phyloP scores from a whole-genome alignment of 1,284 basidiomycete genomes.

The Ganoderma lingzhi region DNA sequence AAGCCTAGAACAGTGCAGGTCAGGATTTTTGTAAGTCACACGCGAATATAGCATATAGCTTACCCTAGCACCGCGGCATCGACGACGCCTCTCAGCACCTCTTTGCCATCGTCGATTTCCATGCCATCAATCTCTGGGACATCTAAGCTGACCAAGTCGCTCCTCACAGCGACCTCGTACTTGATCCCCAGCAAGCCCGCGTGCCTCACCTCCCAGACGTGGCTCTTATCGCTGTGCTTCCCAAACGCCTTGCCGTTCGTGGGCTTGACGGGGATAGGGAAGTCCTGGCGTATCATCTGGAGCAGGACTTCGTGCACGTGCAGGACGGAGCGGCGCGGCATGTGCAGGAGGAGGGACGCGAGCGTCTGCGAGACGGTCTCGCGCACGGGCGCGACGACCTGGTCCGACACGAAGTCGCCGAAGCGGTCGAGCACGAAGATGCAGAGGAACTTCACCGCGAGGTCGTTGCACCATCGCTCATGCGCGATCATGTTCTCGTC shows the following conservation, averaged over 20 bases:
- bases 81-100: conserved; percentile 80
- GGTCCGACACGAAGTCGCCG: conserved; percentile 97
- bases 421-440: conserved; percentile 97
- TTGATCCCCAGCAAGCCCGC: conserved; percentile 97
- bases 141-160: conserved; percentile 74
- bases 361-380: conserved; percentile 97
- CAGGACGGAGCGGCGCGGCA: conserved; percentile 79
- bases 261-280: conserved; percentile 53
- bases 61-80: conserved; percentile 90
- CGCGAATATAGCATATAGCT: conserved; percentile 36
- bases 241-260: conserved; percentile 44
- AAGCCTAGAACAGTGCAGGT: conserved; percentile 58
- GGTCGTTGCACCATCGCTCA: conserved; percentile 88
- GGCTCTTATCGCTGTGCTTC: conserved; percentile 53
- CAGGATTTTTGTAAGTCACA: neutral
- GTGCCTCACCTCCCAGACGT: conserved; percentile 98
- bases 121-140: conserved; percentile 30
- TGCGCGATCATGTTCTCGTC: conserved; percentile 74
- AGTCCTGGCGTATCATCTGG: conserved; percentile 94
- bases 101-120: conserved; percentile 48
- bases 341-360: conserved; percentile 88
- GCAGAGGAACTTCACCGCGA: conserved; percentile 88
- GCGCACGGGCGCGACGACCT: conserved; percentile 95
- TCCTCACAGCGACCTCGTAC: conserved; percentile 95
- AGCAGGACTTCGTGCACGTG: conserved; percentile 88